Evolutionary conservation across 2,329 filamentous ascomycete genomes (phyloP).

Genomic region (Thyridium curvatum): DNA sequence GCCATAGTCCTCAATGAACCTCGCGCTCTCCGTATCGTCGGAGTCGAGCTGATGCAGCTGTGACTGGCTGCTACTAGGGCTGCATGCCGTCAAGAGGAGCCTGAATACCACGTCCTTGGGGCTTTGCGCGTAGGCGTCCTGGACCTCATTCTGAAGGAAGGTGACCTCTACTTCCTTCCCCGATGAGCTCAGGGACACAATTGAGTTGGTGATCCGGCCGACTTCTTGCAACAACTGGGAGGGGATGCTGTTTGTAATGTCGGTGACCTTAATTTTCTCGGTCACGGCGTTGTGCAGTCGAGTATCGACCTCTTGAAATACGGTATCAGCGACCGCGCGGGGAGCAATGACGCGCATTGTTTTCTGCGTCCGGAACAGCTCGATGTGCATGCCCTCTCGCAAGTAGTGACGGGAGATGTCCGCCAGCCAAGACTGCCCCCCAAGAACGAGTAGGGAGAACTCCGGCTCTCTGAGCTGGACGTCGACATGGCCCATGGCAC

Average conservation of each 20-base stretch:
- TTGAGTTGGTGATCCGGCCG: slow-evolving; percentile 28
- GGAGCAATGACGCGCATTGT: slow-evolving; percentile 28
- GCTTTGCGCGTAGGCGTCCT: slow-evolving; percentile 20
- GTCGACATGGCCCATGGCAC: slow-evolving; percentile 31
- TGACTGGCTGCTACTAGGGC: slow-evolving; percentile 5
- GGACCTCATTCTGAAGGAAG: not conserved
- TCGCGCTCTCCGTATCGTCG: slow-evolving; percentile 11
- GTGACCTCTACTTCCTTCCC: slow-evolving; percentile 15
- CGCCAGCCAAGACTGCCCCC: slow-evolving; percentile 26
- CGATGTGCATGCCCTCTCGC: slow-evolving; percentile 28
- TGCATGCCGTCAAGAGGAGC: slow-evolving; percentile 30
- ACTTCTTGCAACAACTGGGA: slow-evolving; percentile 24
- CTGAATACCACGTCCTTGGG: slow-evolving; percentile 37
- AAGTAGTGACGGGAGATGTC: slow-evolving; percentile 20
- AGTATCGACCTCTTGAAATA: slow-evolving; percentile 27
- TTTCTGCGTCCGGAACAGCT: slow-evolving; percentile 19
- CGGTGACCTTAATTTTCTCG: slow-evolving; percentile 14
- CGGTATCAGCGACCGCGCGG: slow-evolving; percentile 23
- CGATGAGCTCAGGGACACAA: slow-evolving; percentile 26
- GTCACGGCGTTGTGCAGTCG: slow-evolving; percentile 10
- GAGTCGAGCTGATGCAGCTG: slow-evolving; percentile 15
- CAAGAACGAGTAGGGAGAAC: slow-evolving; percentile 37
- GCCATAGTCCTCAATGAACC: slow-evolving; percentile 20
- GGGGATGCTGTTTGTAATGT: slow-evolving; percentile 15
- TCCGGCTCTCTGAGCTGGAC: slow-evolving; percentile 31